Conservation (phyloP, 768 basidiomycete genomes). For the Leccinum barrowsii region DNA sequence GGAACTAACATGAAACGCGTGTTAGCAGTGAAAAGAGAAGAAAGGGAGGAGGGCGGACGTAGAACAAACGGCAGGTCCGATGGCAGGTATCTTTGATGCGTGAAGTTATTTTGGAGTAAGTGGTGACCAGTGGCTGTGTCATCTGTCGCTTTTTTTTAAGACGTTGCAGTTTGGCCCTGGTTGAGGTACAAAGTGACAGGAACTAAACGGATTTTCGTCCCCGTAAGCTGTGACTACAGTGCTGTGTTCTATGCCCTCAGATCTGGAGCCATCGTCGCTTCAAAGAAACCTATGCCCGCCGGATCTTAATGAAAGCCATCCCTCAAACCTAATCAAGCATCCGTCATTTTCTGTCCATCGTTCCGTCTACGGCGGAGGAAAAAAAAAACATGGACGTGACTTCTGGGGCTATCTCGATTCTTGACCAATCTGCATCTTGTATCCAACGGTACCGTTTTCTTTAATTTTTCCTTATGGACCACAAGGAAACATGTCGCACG, state of each 20-base stretch:
- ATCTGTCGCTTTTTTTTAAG: background rate
- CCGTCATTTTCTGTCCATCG: background rate
- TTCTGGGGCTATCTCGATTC: background rate
- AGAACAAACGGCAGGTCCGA: constrained; percentile 23
- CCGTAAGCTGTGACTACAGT: background rate
- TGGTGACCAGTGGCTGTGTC: constrained; percentile 11
- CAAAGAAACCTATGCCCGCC: background rate
- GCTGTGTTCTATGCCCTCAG: background rate
- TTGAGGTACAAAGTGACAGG: background rate
- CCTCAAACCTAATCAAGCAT: background rate
- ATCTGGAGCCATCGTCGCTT: background rate
- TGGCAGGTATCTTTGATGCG: constrained; percentile 20
- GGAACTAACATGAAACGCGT: constrained; percentile 4
- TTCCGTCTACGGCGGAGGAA: background rate
- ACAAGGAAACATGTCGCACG: background rate
- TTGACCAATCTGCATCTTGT: background rate
- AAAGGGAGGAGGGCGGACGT: constrained; percentile 3
- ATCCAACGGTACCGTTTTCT: background rate
- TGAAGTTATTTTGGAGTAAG: constrained; percentile 13
- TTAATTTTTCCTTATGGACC: background rate
- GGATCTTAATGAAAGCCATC: background rate
- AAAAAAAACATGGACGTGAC: background rate
- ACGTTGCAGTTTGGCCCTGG: too few relatives aligned
- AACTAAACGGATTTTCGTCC: background rate
- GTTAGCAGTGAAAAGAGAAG: background rate